Evolutionary conservation across 2,329 filamentous ascomycete genomes (phyloP).

Genomic region (Talaromyces marneffei): DNA sequence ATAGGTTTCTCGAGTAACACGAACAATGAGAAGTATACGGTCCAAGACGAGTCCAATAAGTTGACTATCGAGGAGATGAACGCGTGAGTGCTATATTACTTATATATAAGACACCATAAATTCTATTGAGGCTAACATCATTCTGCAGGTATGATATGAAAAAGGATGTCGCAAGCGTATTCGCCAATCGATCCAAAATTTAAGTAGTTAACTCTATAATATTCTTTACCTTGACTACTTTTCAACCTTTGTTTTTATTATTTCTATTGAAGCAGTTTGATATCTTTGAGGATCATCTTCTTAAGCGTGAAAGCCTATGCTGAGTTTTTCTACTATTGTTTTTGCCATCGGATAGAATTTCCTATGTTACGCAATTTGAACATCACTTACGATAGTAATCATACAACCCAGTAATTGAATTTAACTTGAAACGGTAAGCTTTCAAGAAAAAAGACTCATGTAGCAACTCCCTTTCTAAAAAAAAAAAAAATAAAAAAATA

Average conservation of each 20-base stretch:
- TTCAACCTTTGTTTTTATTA: neutral
- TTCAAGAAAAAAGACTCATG: neutral
- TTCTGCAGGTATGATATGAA: conserved; percentile 53
- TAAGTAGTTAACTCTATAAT: neutral
- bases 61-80: conserved; percentile 68
- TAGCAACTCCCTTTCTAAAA: too few species aligned
- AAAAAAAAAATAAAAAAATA: too few species aligned
- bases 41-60: conserved; percentile 56
- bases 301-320: neutral
- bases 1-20: conserved; percentile 55
- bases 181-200: conserved; percentile 26
- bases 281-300: neutral
- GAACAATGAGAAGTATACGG: conserved; percentile 52
- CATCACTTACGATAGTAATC: neutral
- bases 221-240: neutral
- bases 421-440: neutral
- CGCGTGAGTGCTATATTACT: conserved; percentile 39
- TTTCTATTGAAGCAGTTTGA: neutral
- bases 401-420: neutral
- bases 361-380: neutral
- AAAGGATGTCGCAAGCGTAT: conserved; percentile 48
- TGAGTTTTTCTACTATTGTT: neutral
- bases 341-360: conserved; percentile 1
- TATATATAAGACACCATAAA: neutral
- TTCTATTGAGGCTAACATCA: conserved; percentile 6